phyloP scores from a whole-genome alignment of 2,329 filamentous ascomycete genomes.

The Phaeomoniella chlamydospora region DNA sequence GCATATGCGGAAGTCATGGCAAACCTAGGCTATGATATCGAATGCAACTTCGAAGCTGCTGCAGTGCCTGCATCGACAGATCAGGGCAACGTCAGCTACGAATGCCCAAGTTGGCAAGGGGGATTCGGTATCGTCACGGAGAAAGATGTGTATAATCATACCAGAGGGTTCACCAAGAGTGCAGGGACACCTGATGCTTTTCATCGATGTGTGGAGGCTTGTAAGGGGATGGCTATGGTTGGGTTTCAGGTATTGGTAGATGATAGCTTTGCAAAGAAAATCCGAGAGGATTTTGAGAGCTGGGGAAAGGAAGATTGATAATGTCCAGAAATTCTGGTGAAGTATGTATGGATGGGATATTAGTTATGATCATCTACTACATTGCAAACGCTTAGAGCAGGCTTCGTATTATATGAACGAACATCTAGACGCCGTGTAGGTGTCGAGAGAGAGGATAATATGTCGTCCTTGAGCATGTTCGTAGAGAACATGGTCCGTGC shows the following conservation, averaged over 20 bases:
- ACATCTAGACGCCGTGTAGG: no score
- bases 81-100: slow-evolving; percentile 37
- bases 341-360: no score
- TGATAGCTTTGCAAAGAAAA: background rate
- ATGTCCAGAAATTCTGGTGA: no score
- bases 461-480: no score
- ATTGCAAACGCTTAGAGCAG: no score
- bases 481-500: no score
- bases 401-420: no score
- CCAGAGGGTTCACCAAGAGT: slow-evolving; percentile 27
- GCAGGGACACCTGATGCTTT: slow-evolving; percentile 25
- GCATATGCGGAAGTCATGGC: slow-evolving; percentile 31
- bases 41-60: slow-evolving; percentile 20
- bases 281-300: background rate
- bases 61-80: slow-evolving; percentile 30
- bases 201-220: slow-evolving; percentile 25
- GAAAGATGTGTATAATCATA: slow-evolving; percentile 21
- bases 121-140: slow-evolving; percentile 29
- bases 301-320: background rate
- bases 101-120: slow-evolving; percentile 33
- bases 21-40: slow-evolving; percentile 20
- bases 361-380: no score
- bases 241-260: slow-evolving; percentile 14
- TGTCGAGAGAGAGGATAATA: no score
- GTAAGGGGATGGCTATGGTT: slow-evolving; percentile 29